Conservation (phyloP, 345 rosid genomes). For the Ceriops decandra region DNA sequence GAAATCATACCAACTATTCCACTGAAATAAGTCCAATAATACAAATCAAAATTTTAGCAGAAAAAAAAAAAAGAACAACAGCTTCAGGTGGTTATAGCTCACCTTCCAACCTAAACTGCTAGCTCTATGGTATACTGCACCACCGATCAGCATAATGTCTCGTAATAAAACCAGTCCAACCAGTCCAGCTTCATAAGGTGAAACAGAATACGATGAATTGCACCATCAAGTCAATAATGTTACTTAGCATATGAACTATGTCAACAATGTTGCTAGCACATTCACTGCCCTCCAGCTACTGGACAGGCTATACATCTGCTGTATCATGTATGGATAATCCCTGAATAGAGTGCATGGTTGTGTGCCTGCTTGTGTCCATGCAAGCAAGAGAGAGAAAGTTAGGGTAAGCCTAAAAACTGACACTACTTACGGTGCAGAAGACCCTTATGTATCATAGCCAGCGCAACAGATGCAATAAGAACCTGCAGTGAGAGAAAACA, state of each 20-base stretch:
- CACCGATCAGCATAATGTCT: constrained; percentile 73
- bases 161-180: constrained; percentile 72
- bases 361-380: too few relatives aligned
- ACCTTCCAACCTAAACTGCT: constrained; percentile 74
- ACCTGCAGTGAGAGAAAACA: constrained; percentile 44
- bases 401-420: constrained; percentile 2
- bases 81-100: constrained; percentile 16
- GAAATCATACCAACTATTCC: constrained; percentile 73
- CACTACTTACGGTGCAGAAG: constrained; percentile 73
- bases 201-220: background rate
- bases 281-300: background rate
- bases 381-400: background rate
- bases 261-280: background rate
- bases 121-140: constrained; percentile 75
- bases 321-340: too few relatives aligned
- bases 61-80: background rate
- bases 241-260: background rate
- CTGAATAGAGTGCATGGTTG: too few relatives aligned
- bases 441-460: constrained; percentile 80
- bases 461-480: constrained; percentile 81
- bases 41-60: background rate
- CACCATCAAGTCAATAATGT: background rate
- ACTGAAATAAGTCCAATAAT: constrained; percentile 39
- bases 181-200: constrained; percentile 61
- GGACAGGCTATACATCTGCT: background rate